Evolutionary conservation across 176 grass and related monocot species (phyloP).

Genomic region (Rhynchospora pubera): DNA sequence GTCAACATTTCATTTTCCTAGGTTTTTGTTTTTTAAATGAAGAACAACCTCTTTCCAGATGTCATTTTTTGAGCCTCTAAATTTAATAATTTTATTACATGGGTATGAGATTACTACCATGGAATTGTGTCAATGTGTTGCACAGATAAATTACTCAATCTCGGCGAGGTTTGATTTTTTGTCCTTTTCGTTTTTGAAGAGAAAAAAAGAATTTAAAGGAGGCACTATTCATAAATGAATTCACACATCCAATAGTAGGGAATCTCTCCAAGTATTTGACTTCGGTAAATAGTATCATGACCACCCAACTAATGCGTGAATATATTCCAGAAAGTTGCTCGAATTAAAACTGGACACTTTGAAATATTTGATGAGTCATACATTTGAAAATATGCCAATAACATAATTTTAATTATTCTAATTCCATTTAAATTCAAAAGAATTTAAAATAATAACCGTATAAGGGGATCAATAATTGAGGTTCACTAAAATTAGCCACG

Average conservation of each 20-base stretch:
- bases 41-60: not conserved
- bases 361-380: too few species aligned
- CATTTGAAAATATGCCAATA: too few species aligned
- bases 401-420: too few species aligned
- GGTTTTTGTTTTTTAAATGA: not conserved
- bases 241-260: not conserved
- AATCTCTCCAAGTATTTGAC: not conserved
- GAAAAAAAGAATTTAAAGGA: not conserved
- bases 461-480: too few species aligned
- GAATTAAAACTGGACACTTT: too few species aligned
- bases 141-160: not conserved
- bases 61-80: not conserved
- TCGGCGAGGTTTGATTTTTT: not conserved
- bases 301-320: not conserved
- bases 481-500: too few species aligned
- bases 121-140: not conserved
- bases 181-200: too few species aligned
- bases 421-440: too few species aligned
- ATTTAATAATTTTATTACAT: not conserved
- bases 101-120: not conserved
- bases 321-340: not conserved
- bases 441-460: too few species aligned
- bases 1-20: not conserved
- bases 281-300: not conserved
- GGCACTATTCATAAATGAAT: not conserved